These are phyloP conservation scores for Penicillium odoratum DNA, from an alignment of 495 filamentous ascomycete genomes.

Conservation along the genomic window DNA sequence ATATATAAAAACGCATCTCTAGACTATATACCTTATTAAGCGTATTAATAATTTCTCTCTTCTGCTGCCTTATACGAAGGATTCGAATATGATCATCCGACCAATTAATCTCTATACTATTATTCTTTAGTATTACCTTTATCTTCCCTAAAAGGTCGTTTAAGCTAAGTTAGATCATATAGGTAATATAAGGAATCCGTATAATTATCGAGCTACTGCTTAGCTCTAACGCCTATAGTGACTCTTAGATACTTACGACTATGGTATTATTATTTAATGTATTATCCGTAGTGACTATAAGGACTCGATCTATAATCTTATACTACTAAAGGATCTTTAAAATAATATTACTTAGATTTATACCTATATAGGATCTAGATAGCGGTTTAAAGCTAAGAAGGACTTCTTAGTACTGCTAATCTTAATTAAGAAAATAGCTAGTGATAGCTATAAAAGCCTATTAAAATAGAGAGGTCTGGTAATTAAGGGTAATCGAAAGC, in stretches of 20 bases:
- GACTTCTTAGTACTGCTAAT: constrained; percentile 23
- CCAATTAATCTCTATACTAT: constrained; percentile 14
- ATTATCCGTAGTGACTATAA: constrained; percentile 25
- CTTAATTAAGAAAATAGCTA: constrained; percentile 20
- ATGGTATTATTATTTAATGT: constrained; percentile 23
- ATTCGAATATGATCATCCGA: constrained; percentile 1
- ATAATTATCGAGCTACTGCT: neutral
- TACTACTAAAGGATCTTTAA: constrained; percentile 14
- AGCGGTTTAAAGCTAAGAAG: constrained; percentile 25
- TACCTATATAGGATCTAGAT: constrained; percentile 8
- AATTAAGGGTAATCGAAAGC: constrained; percentile 18
- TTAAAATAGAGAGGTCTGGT: constrained; percentile 14
- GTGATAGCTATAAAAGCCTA: constrained; percentile 24
- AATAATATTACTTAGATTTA: constrained; percentile 15
- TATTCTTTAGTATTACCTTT: constrained; percentile 15
- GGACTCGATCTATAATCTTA: constrained; percentile 10
- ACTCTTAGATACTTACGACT: neutral
- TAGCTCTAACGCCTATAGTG: neutral
- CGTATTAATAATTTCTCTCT: constrained; percentile 12
- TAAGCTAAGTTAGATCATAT: constrained; percentile 25
- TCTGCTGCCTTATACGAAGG: neutral
- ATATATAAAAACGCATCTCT: too few relatives aligned
- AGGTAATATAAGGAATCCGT: constrained; percentile 12
- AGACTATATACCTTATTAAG: too few relatives aligned
- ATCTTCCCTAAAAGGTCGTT: constrained; percentile 19